These are phyloP conservation scores for Penicillium sp. DNA, from an alignment of 2,329 filamentous ascomycete species.

Conservation along the genomic window DNA sequence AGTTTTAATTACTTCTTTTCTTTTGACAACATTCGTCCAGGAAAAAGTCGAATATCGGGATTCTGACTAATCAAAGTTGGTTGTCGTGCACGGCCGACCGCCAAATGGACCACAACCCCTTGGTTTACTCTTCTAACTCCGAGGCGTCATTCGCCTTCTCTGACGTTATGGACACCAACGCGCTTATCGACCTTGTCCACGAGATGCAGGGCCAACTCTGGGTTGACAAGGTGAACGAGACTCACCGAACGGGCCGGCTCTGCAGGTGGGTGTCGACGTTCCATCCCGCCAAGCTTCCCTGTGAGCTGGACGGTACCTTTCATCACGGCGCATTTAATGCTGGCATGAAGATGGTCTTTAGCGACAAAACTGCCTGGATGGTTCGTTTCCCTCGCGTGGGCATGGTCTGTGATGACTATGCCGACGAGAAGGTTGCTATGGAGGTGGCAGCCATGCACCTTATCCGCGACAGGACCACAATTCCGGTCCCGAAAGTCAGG, in stretches of 20 bases:
- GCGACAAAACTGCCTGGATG: slow-evolving; percentile 25
- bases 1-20: too few species aligned
- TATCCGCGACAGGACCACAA: not conserved
- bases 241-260: not conserved
- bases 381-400: slow-evolving; percentile 29
- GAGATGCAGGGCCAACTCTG: not conserved
- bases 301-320: slow-evolving; percentile 29
- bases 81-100: too few species aligned
- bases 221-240: slow-evolving; percentile 8
- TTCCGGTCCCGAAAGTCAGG: not conserved
- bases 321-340: slow-evolving; percentile 31
- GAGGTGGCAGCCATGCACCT: not conserved
- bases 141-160: too few species aligned
- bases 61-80: too few species aligned
- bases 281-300: slow-evolving; percentile 29
- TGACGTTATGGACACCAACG: slow-evolving; percentile 1
- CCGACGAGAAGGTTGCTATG: slow-evolving; percentile 16
- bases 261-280: slow-evolving; percentile 31
- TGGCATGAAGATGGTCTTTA: slow-evolving; percentile 31
- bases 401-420: slow-evolving; percentile 23
- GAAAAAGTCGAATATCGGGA: too few species aligned
- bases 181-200: not conserved
- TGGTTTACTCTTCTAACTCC: too few species aligned
- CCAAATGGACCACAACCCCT: too few species aligned
- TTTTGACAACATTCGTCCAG: too few species aligned